Conservation (phyloP, 352 stramenopile species). For the Globisporangium irregulare region DNA sequence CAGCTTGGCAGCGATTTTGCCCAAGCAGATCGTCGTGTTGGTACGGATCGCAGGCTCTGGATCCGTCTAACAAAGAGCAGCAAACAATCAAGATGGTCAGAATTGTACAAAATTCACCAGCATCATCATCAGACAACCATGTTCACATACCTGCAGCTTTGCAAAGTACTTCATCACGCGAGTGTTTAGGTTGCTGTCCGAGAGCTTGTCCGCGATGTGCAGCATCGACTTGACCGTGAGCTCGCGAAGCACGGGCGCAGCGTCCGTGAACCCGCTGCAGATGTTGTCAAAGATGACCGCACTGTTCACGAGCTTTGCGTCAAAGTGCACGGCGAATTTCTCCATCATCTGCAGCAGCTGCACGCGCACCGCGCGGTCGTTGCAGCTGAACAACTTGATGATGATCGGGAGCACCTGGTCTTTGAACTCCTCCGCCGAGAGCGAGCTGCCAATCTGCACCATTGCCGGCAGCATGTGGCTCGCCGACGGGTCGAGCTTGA, state of each 20-base stretch:
- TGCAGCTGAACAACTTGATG: constrained; percentile 89
- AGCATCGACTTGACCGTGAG: constrained; percentile 92
- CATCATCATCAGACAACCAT: background rate
- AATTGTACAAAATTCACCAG: background rate
- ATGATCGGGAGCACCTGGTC: constrained; percentile 86
- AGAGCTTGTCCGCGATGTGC: constrained; percentile 89
- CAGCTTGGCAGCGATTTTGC: constrained; percentile 85
- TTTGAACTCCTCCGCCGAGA: constrained; percentile 83
- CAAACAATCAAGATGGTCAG: background rate
- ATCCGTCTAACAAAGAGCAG: constrained; percentile 47
- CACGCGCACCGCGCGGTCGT: constrained; percentile 87
- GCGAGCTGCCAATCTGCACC: constrained; percentile 79
- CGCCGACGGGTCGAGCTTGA: constrained; percentile 81
- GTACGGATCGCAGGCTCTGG: constrained; percentile 90
- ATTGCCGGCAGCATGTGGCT: constrained; percentile 87
- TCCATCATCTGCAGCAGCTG: constrained; percentile 92
- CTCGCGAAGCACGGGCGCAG: constrained; percentile 82
- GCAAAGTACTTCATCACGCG: constrained; percentile 92
- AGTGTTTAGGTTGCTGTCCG: constrained; percentile 89
- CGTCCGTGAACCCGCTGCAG: constrained; percentile 90
- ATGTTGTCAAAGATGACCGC: constrained; percentile 89
- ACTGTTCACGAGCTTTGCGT: constrained; percentile 90
- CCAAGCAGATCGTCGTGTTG: constrained; percentile 92
- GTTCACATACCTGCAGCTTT: constrained; percentile 72
- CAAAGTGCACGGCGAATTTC: constrained; percentile 85